Conservation (phyloP, 345 rosid species). For the Salix udensis region DNA sequence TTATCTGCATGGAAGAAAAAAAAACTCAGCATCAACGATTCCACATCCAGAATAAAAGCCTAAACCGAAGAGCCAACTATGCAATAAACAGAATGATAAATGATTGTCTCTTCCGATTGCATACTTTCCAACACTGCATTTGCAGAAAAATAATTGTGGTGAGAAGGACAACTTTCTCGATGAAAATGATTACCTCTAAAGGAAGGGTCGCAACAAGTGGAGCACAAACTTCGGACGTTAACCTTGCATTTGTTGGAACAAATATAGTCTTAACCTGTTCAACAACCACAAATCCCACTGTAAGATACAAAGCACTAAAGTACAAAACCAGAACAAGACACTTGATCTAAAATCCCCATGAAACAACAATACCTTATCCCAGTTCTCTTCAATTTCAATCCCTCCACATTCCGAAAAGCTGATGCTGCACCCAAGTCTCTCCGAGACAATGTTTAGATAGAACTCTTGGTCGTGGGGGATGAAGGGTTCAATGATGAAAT, state of each 20-base stretch:
- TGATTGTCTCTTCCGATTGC: neutral
- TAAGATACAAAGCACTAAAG: slow-evolving; percentile 2
- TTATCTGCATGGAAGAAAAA: slow-evolving; percentile 41
- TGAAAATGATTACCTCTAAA: slow-evolving; percentile 57
- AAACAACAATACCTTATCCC: slow-evolving; percentile 69
- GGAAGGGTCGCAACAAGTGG: slow-evolving; percentile 93
- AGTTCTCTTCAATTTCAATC: slow-evolving; percentile 93
- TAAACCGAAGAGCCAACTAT: neutral
- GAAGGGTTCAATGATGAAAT: slow-evolving; percentile 91
- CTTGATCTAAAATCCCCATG: neutral
- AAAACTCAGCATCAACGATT: slow-evolving; percentile 3
- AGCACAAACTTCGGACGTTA: slow-evolving; percentile 69
- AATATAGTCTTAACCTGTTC: slow-evolving; percentile 76
- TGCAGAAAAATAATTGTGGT: neutral
- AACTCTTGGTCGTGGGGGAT: slow-evolving; percentile 86
- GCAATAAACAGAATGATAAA: neutral
- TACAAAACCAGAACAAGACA: neutral
- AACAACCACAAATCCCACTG: slow-evolving; percentile 2
- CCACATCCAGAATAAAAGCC: neutral
- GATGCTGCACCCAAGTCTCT: slow-evolving; percentile 81
- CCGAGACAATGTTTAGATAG: slow-evolving; percentile 85
- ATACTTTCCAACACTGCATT: neutral
- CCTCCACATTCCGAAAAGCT: slow-evolving; percentile 99
- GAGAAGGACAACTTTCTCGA: neutral
- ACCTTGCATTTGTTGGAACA: slow-evolving; percentile 61